Conservation (phyloP, 169 alveolate species). For the Eimeria brunetti region DNA sequence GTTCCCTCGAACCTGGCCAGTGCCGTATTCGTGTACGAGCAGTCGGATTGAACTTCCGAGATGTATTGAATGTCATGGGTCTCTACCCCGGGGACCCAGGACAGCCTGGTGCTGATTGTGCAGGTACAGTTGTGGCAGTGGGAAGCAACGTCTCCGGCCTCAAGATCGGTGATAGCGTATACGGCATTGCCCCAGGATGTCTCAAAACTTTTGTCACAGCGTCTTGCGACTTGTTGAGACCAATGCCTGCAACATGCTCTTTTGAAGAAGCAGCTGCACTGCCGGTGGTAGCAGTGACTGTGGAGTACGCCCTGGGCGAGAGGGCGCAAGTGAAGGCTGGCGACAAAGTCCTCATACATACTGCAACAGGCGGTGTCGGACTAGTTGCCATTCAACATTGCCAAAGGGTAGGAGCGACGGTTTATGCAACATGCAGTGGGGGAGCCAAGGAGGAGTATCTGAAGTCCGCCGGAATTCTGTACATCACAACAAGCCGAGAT, state of each 20-base stretch:
- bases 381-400: constrained; percentile 85
- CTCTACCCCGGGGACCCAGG: constrained; percentile 92
- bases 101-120: constrained; percentile 88
- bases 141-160: constrained; percentile 79
- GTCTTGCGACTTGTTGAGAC: constrained; percentile 70
- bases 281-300: constrained; percentile 86
- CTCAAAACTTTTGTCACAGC: constrained; percentile 82
- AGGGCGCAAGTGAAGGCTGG: constrained; percentile 85
- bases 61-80: constrained; percentile 87
- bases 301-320: constrained; percentile 84
- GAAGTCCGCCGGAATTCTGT: constrained; percentile 78
- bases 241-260: constrained; percentile 66
- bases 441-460: constrained; percentile 82
- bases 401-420: constrained; percentile 84
- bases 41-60: constrained; percentile 85
- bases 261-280: constrained; percentile 85
- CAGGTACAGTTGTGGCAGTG: constrained; percentile 85
- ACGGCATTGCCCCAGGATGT: constrained; percentile 87
- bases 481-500: constrained; percentile 83
- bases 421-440: constrained; percentile 85
- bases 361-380: constrained; percentile 89
- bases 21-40: constrained; percentile 81
- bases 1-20: constrained; percentile 49
- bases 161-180: constrained; percentile 84
- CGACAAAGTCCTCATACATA: constrained; percentile 83